phyloP scores from a whole-genome alignment of 345 rosid species.

The Syzygium grande region DNA sequence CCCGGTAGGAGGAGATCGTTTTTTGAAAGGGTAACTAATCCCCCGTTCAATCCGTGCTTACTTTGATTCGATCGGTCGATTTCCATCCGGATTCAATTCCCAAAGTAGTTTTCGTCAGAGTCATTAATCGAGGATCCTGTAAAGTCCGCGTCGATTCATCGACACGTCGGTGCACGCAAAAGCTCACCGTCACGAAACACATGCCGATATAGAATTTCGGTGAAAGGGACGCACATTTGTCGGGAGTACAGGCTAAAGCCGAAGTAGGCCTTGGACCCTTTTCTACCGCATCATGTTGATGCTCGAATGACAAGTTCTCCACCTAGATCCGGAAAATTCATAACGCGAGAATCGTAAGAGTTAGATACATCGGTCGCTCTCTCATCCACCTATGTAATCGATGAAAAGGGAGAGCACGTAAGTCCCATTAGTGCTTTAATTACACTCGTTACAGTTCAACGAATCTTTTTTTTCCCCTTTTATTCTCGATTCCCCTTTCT shows the following conservation, averaged over 20 bases:
- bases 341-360: fast-evolving
- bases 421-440: neutral
- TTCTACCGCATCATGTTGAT: neutral
- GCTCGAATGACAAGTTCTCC: neutral
- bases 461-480: neutral
- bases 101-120: neutral
- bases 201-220: neutral
- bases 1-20: neutral
- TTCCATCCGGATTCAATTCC: neutral
- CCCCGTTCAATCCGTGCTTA: neutral
- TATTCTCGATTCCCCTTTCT: neutral
- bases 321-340: neutral
- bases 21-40: neutral
- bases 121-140: neutral
- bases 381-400: neutral
- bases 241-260: neutral
- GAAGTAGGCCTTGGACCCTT: neutral
- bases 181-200: neutral
- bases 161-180: neutral
- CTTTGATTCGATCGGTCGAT: neutral
- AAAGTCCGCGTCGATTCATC: neutral
- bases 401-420: fast-evolving
- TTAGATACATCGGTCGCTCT: neutral
- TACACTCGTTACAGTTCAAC: neutral
- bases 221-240: neutral